Conservation (phyloP, 1,284 basidiomycete species). For the Moesziomyces sp. region DNA sequence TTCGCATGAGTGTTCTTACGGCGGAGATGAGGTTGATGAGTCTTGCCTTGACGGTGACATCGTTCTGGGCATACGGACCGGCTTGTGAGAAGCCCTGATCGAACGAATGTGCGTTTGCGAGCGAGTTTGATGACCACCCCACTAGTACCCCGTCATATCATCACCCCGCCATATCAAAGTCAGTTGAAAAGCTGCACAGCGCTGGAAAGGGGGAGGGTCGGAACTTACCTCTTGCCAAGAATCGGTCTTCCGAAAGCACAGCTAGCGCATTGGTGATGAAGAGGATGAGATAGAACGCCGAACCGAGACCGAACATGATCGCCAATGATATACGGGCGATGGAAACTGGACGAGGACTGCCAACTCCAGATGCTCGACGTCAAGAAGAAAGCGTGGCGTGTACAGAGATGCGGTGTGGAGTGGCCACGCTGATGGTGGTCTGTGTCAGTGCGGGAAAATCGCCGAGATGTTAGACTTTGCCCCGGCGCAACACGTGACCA, state of each 20-base stretch:
- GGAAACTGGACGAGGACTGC: too few relatives aligned
- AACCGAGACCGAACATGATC: conserved; percentile 59
- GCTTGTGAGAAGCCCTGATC: conserved; percentile 44
- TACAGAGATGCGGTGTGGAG: background rate
- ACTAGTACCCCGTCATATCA: conserved; percentile 72
- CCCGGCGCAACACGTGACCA: too few relatives aligned
- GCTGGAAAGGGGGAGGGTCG: too few relatives aligned
- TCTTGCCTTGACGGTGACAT: conserved; percentile 79
- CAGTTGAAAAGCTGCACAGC: background rate
- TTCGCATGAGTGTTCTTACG: conserved; percentile 92
- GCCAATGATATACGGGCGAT: too few relatives aligned
- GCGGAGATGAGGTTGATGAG: conserved; percentile 91
- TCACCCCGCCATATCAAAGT: background rate
- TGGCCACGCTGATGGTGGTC: conserved; percentile 3
- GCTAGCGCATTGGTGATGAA: conserved; percentile 92
- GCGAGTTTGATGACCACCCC: conserved; percentile 78
- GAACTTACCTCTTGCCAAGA: conserved; percentile 89
- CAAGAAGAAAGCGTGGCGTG: too few relatives aligned
- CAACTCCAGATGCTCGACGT: too few relatives aligned
- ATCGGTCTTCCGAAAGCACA: conserved; percentile 92
- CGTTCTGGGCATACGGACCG: conserved; percentile 21
- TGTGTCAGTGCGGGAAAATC: conserved; percentile 6
- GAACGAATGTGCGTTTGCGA: conserved; percentile 14
- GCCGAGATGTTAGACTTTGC: too few relatives aligned
- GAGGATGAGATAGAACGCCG: conserved; percentile 71